Evolutionary conservation across 75 land plant species (phyloP), one percentile per base, ranked within the genome.

Genomic region (Cunninghamia lanceolata): DNA sequence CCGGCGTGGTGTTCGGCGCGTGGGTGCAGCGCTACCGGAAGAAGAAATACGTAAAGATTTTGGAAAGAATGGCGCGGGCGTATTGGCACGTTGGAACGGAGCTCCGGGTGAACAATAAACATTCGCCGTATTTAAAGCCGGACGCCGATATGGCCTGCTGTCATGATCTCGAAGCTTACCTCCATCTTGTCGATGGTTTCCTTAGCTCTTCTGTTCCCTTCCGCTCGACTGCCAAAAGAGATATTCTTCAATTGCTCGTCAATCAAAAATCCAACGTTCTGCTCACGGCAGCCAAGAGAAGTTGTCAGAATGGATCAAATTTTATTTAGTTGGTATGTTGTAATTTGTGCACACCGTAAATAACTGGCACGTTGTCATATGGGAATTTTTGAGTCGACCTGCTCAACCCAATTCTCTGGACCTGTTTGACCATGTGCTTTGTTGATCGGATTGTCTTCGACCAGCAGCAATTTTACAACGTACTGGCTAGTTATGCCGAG

Each of bases 131-230:
- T 73, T 84, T 96, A 83, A 93, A 88, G 85, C 91, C 90, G 28
- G 83, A 94, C 66, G 93, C 93, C 0, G 94, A 90, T 52, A 86
- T 93, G 80, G 89, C 89, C 15, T 91, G 94, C 86, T 93, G 94
- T 73, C 99, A 96, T 83, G 95, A 95, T 79, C 86, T 96, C 87
- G 97, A 95, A 74, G 93, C 91, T 2, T 95, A 95, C 52, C 81
- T 96, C 35, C 96, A 96, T 82, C 84, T 94, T 39, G 92, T 96
- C 77, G 96, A 96, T 45, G 96, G 96, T 28, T 95, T 88, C 74
- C 19, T 86, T 53, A 90, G 94, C 74, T 86, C 93, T 1, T 87
- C 86, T 1, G 80, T 88, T 66, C 95, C 95, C 0, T 92, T 95
- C 39, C 42, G 90, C 6, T 15, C 85, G 43, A 15, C 56, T 32